Base-by-base conservation (phyloP, 2,329 filamentous ascomycete genomes). In the Neofusicoccum laricinum region DNA sequence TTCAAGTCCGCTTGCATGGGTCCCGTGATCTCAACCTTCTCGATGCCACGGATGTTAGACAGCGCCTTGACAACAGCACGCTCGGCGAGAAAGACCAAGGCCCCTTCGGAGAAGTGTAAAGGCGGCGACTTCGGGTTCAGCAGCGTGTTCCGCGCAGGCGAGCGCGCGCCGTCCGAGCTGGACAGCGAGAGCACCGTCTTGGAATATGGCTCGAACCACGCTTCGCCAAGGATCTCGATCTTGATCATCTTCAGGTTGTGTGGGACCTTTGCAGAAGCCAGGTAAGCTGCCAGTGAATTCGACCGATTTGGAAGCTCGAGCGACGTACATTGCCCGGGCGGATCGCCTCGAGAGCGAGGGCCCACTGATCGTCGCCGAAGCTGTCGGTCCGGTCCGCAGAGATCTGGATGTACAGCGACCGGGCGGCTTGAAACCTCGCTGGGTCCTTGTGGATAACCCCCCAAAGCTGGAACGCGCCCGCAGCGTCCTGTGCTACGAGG, bases 21-120 rank as follows among this genome's bases (percentile, higher is more conserved):
- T 12, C 58, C 65, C 8, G 46, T 40, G 19, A 70, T 62, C 38
- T 49, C 32, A 41, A 70, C 64, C 2, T 63, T 53, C n/a, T 61
- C 25, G 4, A 72, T 55, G 15, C 66, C 67, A 4, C 69, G 68
- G 49, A 71, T 66, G 2, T 65, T 67, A 8, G 69, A 63, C 2
- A 72, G 65, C 6, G 70, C 68, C 19, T 62, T 67, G 10, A 67
- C 45, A 10, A 69, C 17, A 2, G 41, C 51, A 32, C 65, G 67
- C 32, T 70, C 67, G 2, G 61, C 64, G 34, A 64, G 64, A 50
- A 66, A 61, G 51, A 68, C 36, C 11, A 51, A 6, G 12, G 49
- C 8, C 8, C 57, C n/a, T 21, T 46, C n/a, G 14, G n/a, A 45
- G 11, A 43, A 4, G 17, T 11, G 34, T 34, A 30, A 50, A 5